Base-by-base conservation (phyloP, 352 stramenopile species). In the Plasmopara viticola region DNA sequence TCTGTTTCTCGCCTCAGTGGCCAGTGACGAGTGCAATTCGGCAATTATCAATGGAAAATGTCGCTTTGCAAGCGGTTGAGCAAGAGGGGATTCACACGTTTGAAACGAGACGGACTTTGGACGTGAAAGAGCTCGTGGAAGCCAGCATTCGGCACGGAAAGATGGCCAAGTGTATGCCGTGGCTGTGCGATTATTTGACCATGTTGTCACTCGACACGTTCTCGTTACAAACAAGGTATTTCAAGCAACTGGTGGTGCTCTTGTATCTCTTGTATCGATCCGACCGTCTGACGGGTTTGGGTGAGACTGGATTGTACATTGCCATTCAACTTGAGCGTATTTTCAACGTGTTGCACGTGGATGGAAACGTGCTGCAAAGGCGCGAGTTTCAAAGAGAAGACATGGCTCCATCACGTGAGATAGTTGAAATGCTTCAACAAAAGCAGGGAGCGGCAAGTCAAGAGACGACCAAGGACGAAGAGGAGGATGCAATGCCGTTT, bases 1-100 rank as follows among this genome's bases (percentile, higher is more conserved):
- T 89, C 12, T 69, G 67, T 7, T 87, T 83, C 53, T 75, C 73
- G 0, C 78, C 75, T 0, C 72, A 82, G 48, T 87, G 72, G 75
- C 67, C 78, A 55, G 62, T 74, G 14, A 72, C 68, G 12, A 68
- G 59, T 8, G 66, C 72, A 4, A 56, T 74, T 29, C 53, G 49
- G 0, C 40, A 52, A 3, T 47, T 71, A 7, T 68, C 64, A 0
- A 49, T 49, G 9, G 64, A 78, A 6, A 87, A 87, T 46, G 63
- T 56, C 15, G 75, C 74, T 1, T 76, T 87, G 15, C 58, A 77
- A 25, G 67, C 66, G 13, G 60, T 79, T 9, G 62, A 84, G 28
- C 59, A 60, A 14, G 72, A 89, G 51, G 75, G 73, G 0, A 67
- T 86, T 8, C 45, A 31, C 10, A 85, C 75, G 2, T 48, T 86